Base-by-base conservation (phyloP, 805 yeast genomes). In the Saccharomycopsis capsularis region DNA sequence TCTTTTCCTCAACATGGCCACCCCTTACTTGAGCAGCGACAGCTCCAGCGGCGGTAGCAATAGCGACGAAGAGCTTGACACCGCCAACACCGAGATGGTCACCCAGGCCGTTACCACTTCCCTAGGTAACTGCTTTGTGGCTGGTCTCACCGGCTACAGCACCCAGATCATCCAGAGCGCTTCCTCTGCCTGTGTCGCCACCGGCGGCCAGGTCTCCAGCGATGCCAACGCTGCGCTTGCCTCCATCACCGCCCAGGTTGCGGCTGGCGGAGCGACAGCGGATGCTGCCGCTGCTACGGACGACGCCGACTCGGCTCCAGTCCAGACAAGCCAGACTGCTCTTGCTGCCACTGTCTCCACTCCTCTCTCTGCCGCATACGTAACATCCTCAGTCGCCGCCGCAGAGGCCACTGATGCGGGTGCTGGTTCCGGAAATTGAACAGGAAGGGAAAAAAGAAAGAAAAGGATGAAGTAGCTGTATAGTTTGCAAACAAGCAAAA, bases 91-190 rank as follows among this genome's bases (percentile, higher is more conserved):
- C 4, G 30, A 21, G 7, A 46, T 36, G 13, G 19, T 18, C 32
- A 29, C 34, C 3, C 13, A 24, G 13, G 35, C 25, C 3, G 23
- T 47, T 15, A 41, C 50, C 21, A 29, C 50, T 21, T 47, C 50
- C 21, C 23, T 47, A 11, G 50, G 44, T 11, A 40, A 47, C 18
- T 47, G 50, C 41, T 24, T 19, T 22, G 32, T 47, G 30, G 50
- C 40, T 24, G 50, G 50, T 4, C 19, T 47, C 15, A 47, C 50
- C n/a, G 50, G 42, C 16, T 30, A 22, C 30, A 42, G 13, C n/a
- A 11, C 38, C 9, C 15, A n/a, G 4, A 35, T 21, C 22, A 35
- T 40, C 13, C 21, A 24, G 3, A 34, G 44, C 24, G 50, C 50
- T 42, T 29, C 40, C 5, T 21, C 29, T 9, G 50, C 45, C 4